Conservation (phyloP, 257 asterid species). For the Schizonepeta tenuifolia region DNA sequence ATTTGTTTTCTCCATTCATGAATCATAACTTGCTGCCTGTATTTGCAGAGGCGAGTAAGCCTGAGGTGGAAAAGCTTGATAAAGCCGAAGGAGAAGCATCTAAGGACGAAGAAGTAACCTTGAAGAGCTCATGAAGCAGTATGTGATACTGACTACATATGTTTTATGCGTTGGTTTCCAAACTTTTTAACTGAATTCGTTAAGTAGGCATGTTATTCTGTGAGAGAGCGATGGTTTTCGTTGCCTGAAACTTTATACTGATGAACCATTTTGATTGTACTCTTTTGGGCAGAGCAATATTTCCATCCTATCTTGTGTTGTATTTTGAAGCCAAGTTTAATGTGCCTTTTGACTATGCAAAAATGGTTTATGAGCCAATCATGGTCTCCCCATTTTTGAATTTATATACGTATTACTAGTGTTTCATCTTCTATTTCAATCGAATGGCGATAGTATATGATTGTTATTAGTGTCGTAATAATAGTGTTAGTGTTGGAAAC, state of each 20-base stretch:
- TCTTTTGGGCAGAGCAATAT: constrained; percentile 25
- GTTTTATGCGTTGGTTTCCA: constrained; percentile 30
- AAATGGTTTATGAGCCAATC: not conserved
- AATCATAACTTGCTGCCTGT: not conserved
- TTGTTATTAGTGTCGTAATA: not conserved
- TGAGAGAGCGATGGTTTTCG: constrained; percentile 27
- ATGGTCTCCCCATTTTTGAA: not conserved
- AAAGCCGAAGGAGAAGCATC: constrained; percentile 44
- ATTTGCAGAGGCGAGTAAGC: constrained; percentile 48
- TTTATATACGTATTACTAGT: not conserved
- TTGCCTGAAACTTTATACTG: constrained; percentile 36
- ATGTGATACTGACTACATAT: constrained; percentile 26
- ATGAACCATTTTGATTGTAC: constrained; percentile 28
- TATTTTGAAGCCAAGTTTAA: constrained; percentile 16
- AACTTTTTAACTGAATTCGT: constrained; percentile 29
- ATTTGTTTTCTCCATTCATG: not conserved
- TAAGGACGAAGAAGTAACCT: constrained; percentile 45
- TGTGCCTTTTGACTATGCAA: not conserved
- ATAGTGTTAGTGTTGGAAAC: too few species aligned
- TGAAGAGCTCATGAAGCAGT: constrained; percentile 43
- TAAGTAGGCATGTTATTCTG: constrained; percentile 33
- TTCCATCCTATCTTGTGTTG: constrained; percentile 29
- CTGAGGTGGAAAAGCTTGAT: constrained; percentile 45
- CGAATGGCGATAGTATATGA: not conserved
- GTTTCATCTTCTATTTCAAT: not conserved